Percentiles rank a stretch among this genome's conserved stretches.
Evolutionary conservation across 2,329 filamentous ascomycete species (phyloP).

Genomic region (Bipolaris victoriae): DNA sequence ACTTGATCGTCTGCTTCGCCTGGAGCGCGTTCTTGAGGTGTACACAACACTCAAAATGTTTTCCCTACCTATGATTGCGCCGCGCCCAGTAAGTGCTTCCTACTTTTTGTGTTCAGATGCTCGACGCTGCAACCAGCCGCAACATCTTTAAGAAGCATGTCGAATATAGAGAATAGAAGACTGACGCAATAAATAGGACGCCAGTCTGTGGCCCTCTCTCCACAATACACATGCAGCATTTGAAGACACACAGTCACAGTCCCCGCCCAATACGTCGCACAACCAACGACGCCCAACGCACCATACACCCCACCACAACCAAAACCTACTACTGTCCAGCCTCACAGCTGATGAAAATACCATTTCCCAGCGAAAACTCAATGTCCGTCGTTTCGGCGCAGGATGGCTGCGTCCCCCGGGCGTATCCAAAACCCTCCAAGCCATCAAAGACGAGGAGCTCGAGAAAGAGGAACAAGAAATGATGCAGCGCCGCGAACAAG

Average conservation of each 20-base stretch:
- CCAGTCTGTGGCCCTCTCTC: constrained; percentile 41
- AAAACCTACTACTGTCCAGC: constrained; percentile 62
- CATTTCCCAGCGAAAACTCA: constrained; percentile 75
- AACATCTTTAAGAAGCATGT: not conserved
- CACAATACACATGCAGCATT: constrained; percentile 25
- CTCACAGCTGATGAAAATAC: constrained; percentile 78
- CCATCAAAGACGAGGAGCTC: constrained; percentile 84
- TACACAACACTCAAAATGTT: constrained; percentile 14
- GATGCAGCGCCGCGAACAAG: constrained; percentile 71
- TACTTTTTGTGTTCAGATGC: not conserved
- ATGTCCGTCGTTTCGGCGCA: constrained; percentile 85
- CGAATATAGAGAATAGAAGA: not conserved
- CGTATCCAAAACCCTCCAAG: constrained; percentile 85
- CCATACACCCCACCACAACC: constrained; percentile 22
- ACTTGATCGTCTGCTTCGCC: not conserved
- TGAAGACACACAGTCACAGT: constrained; percentile 26
- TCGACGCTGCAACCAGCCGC: not conserved
- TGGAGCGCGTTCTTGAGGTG: not conserved
- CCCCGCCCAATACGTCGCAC: constrained; percentile 26
- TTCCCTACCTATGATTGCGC: constrained; percentile 28
- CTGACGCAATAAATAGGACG: constrained; percentile 32
- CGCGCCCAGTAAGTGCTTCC: constrained; percentile 21
- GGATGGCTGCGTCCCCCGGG: constrained; percentile 91
- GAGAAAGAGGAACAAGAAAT: constrained; percentile 87
- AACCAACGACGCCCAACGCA: constrained; percentile 28